These are phyloP conservation scores for Grosmannia serpens DNA, from an alignment of 2,329 filamentous ascomycete species.

Conservation along the genomic window DNA sequence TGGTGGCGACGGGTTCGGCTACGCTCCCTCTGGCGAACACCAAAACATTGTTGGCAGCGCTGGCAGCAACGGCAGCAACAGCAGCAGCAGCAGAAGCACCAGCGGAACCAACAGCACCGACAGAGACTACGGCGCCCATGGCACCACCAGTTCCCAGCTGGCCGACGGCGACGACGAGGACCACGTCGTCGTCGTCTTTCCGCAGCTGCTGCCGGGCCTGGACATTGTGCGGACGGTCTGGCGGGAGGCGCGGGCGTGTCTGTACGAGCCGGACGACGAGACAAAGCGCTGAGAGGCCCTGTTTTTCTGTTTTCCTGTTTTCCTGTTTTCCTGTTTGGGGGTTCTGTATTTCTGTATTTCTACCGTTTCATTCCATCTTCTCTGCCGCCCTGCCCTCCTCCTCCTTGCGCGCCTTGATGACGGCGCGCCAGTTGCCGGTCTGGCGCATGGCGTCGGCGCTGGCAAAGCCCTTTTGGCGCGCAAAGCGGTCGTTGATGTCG, in stretches of 20 bases:
- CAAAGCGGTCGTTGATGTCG: conserved; percentile 49
- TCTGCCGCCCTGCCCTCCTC: conserved; percentile 10
- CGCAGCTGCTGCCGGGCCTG: conserved; percentile 61
- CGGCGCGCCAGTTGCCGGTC: conserved; percentile 23
- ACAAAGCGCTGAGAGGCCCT: no score
- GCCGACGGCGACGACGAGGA: conserved; percentile 55
- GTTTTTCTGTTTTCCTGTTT: background rate
- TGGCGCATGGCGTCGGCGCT: conserved; percentile 36
- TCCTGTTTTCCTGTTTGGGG: background rate
- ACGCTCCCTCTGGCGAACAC: no score
- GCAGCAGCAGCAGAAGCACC: no score
- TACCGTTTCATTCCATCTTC: background rate
- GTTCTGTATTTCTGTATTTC: background rate
- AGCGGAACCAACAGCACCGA: background rate
- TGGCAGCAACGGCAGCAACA: no score
- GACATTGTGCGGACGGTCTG: conserved; percentile 78
- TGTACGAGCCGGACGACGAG: conserved; percentile 47
- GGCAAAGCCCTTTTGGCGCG: conserved; percentile 47
- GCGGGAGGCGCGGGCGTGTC: conserved; percentile 70
- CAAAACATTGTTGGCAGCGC: no score
- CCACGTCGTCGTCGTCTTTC: conserved; percentile 91
- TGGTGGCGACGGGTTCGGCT: background rate
- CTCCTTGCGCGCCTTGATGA: conserved; percentile 17
- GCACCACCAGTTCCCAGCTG: background rate
- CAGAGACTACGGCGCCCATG: background rate